Evolutionary conservation across 371 early-diverging fungal species (phyloP), one percentile per base, ranked within the genome.

Genomic region (Chytridium lagenaria): DNA sequence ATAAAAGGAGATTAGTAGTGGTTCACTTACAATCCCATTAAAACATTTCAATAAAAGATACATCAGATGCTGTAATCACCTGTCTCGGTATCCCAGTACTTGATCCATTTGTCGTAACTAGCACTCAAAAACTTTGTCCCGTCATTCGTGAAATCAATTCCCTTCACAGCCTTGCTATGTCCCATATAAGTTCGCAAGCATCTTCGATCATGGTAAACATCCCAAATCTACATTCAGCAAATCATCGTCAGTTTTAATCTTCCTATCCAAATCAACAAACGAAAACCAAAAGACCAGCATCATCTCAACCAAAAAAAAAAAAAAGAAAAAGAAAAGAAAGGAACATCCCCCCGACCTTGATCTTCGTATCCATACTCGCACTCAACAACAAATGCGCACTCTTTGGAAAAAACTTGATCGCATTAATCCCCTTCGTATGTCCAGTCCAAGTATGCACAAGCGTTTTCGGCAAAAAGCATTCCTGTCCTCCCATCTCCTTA

Each of bases 1-100:
- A 37, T 31, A 49, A 37, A 80, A 38, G 50, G 31, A 23, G n/a
- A n/a, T n/a, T n/a, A n/a, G n/a, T n/a, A n/a, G n/a, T n/a, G n/a
- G n/a, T n/a, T n/a, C n/a, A n/a, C n/a, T n/a, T n/a, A n/a, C n/a
- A n/a, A n/a, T n/a, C n/a, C n/a, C n/a, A n/a, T n/a, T n/a, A n/a
- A n/a, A n/a, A n/a, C n/a, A n/a, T n/a, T n/a, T n/a, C n/a, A n/a
- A n/a, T n/a, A n/a, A n/a, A n/a, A n/a, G n/a, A n/a, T n/a, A n/a
- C n/a, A n/a, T 75, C 34, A 15, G 33, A 1, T 49, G 7, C 55
- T 12, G 12, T 26, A n/a, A 52, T 7, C 71, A 81, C 89, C 95
- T 23, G 97, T 98, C 75, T 97, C 97, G 0, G 97, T 97, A 79
- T 99, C 99, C 98, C 98, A 99, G 49, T 95, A 80, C 80, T 98